These are phyloP conservation scores for Neurospora sp. DNA, from an alignment of 495 filamentous ascomycete species.

Conservation along the genomic window DNA sequence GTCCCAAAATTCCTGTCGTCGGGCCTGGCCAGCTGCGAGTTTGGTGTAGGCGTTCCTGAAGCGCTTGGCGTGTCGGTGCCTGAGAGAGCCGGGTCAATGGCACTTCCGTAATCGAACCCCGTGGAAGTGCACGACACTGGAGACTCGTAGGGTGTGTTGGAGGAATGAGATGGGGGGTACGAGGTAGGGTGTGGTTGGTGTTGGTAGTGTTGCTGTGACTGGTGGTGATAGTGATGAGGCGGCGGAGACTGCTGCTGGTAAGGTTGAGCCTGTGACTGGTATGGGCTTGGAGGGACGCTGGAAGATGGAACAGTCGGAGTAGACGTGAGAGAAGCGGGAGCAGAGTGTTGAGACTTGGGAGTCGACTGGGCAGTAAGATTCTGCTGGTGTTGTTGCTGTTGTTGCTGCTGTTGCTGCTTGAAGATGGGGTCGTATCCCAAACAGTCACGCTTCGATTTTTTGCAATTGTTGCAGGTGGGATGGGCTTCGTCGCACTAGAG, in stretches of 20 bases:
- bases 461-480: conserved; percentile 91
- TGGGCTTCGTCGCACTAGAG: conserved; percentile 90
- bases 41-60: conserved; percentile 26
- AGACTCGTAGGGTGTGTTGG: conserved; percentile 24
- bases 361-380: conserved; percentile 17
- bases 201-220: conserved; percentile 14
- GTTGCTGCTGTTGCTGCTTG: conserved; percentile 61
- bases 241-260: conserved; percentile 20
- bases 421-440: conserved; percentile 98
- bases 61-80: conserved; percentile 22
- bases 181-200: conserved; percentile 21
- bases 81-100: conserved; percentile 71
- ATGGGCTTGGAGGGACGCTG: conserved; percentile 25
- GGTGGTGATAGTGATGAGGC: conserved; percentile 30
- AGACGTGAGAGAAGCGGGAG: conserved; percentile 19
- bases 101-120: conserved; percentile 53
- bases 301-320: conserved; percentile 10
- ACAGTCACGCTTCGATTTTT: conserved; percentile 96
- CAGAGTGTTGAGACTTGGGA: conserved; percentile 15
- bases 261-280: conserved; percentile 19
- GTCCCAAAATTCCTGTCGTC: conserved; percentile 6
- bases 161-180: conserved; percentile 17
- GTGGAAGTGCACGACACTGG: conserved; percentile 34
- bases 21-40: conserved; percentile 25
- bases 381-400: conserved; percentile 16